These are phyloP conservation scores for Camellia japonica DNA, from an alignment of 148 eudicot genomes.

Conservation along the genomic window DNA sequence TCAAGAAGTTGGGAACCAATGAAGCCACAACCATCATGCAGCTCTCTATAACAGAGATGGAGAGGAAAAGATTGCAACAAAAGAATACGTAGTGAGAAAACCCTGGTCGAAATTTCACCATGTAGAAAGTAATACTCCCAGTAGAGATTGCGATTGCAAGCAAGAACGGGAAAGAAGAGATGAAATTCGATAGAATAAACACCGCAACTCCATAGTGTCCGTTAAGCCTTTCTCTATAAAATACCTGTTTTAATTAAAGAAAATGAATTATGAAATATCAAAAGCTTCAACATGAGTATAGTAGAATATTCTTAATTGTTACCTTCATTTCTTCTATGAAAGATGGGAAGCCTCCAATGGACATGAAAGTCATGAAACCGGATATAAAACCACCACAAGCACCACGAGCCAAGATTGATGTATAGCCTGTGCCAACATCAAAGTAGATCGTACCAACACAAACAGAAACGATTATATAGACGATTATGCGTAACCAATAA, in stretches of 20 bases:
- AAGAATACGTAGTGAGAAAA: conserved; percentile 55
- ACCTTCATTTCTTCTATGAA: conserved; percentile 93
- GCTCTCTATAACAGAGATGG: conserved; percentile 73
- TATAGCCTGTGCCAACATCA: conserved; percentile 74
- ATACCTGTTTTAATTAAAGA: conserved; percentile 40
- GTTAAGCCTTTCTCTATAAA: conserved; percentile 65
- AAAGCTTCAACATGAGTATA: no score
- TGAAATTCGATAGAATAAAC: conserved; percentile 69
- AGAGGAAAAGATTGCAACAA: conserved; percentile 30
- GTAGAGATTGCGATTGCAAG: conserved; percentile 43
- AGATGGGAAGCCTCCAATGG: conserved; percentile 96
- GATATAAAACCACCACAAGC: conserved; percentile 85
- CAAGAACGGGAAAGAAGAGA: conserved; percentile 77
- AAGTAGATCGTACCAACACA: conserved; percentile 77
- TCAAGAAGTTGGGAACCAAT: conserved; percentile 67
- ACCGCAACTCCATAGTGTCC: conserved; percentile 79
- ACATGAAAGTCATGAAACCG: conserved; percentile 97
- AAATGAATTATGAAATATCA: no score
- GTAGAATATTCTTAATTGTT: conserved; percentile 1
- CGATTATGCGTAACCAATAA: conserved; percentile 70
- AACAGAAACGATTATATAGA: conserved; percentile 56
- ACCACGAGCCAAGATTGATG: conserved; percentile 80
- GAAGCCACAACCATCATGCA: conserved; percentile 84
- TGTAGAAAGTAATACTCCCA: conserved; percentile 63
- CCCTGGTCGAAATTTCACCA: conserved; percentile 74